Conservation (phyloP, 164 flowering plant species). For the Macadamia tetraphylla region DNA sequence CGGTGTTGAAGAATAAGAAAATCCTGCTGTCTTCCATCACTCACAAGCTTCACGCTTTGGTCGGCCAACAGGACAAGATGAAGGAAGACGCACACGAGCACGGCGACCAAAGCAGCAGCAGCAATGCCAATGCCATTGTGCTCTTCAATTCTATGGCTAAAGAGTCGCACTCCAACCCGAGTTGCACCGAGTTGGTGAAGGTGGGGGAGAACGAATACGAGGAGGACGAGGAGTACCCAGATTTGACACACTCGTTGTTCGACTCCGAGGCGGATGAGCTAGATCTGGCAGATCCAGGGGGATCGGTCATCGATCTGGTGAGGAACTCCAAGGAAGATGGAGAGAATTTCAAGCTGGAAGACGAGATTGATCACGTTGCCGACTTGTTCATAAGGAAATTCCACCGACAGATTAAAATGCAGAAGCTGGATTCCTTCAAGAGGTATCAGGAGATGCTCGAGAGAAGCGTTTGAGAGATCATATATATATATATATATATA, state of each 20-base stretch:
- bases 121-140: constrained; percentile 22
- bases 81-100: neutral
- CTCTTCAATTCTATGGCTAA: constrained; percentile 15
- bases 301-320: constrained; percentile 57
- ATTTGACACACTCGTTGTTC: constrained; percentile 41
- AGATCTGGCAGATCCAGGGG: constrained; percentile 32
- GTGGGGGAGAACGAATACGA: constrained; percentile 7
- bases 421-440: constrained; percentile 74
- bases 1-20: constrained; percentile 46
- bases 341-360: constrained; percentile 55
- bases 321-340: constrained; percentile 51
- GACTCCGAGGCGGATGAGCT: constrained; percentile 27
- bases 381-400: constrained; percentile 72
- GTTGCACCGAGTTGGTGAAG: constrained; percentile 6
- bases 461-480: constrained; percentile 26
- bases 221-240: constrained; percentile 37
- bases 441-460: constrained; percentile 53
- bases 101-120: constrained; percentile 9
- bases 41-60: constrained; percentile 41
- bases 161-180: constrained; percentile 6
- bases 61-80: constrained; percentile 12
- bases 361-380: constrained; percentile 76
- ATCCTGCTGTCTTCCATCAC: constrained; percentile 42
- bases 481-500: too few relatives aligned
- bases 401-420: constrained; percentile 54